Base-by-base conservation (phyloP, 78 protist genomes). In the Dictyostelium purpureum region DNA sequence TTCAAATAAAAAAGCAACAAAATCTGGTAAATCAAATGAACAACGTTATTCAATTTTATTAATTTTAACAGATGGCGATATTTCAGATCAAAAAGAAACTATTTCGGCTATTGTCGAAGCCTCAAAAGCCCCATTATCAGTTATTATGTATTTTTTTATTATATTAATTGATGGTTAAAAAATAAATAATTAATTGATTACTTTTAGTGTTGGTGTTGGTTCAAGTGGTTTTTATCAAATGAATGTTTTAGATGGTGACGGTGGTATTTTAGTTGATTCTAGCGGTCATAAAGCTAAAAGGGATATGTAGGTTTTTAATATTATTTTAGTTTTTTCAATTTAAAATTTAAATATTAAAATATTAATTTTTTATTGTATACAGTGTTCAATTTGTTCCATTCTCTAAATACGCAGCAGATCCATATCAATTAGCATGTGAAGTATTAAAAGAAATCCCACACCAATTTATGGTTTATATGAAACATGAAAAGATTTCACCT, bases 191-290 rank as follows among this genome's bases (percentile, higher is more conserved):
- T n/a, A n/a, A n/a, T n/a, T n/a, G n/a, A n/a, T n/a, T n/a, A n/a
- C n/a, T n/a, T n/a, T n/a, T n/a, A n/a, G 7, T 70, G 94, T 97
- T 21, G 98, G 98, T 28, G 95, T 97, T 4, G 98, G 98, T 16
- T 65, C 24, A 16, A 96, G 88, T 16, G 43, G 11, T 4, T 97
- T 97, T 42, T 6, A 7, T 6, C 74, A 57, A n/a, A 97, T 97
- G 98, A 75, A 80, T 2, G 24, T 18, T 11, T 65, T 97, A 40
- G 98, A 97, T 76, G 96, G 94, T 56, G 98, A 97, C 47, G 94
- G 78, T 18, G 74, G 38, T 0, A 47, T 71, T 2, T 24, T 65
- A 18, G 4, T 43, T 2, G n/a, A 51, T 35, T 35, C 11, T 51
- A 43, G 52, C 4, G 16, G 19, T 45, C 6, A 47, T 0, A 2